Evolutionary conservation across 192 early-diverging fungal species (phyloP), one percentile per base, ranked within the genome.

Genomic region (Rhizophagus clarus): DNA sequence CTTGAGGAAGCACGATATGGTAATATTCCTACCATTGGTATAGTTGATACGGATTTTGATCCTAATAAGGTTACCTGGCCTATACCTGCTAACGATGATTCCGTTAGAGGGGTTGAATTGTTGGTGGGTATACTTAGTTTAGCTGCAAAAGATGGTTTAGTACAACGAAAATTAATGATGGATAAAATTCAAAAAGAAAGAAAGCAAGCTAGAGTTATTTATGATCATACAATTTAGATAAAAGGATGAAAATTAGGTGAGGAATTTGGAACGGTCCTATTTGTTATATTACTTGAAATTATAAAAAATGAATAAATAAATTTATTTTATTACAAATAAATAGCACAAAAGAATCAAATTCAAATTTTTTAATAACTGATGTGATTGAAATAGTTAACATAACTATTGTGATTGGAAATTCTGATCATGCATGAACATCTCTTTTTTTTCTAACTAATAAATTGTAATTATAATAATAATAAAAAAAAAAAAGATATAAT

Each of bases 41-140:
- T 99, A 71, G 90, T 94, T 47, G 97, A 99, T 82, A 97, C 96
- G 29, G 95, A 99, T 87, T 93, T 91, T 82, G 92, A 97, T 83
- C 96, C 97, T 42, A 85, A 89, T 17, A 79, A 80, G 10, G 96
- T 98, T 40, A 92, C 94, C 3, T 99, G 97, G 83, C 93, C 96
- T 22, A 95, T 99, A 49, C 96, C 97, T 1, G 96, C 93, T 68
- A 99, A 99, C 83, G 97, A 99, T 80, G 96, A 99, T 82, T 92
- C 94, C 7, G 79, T 94, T 29, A 84, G 89, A 15, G 91, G 91
- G 51, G 88, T 99, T 12, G 90, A 92, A 70, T 83, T 97, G 37
- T 87, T 99, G 8, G 94, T 95, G 17, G 91, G 90, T n/a, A 90
- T 96, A 1, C 76, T 99, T 29, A 90, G 93, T 9, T 83, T 87